A percentile compares a stretch with the other conserved stretches of the same genome.
Evolutionary conservation across 306 rosid genomes (phyloP).

Genomic region (Urtica urens): DNA sequence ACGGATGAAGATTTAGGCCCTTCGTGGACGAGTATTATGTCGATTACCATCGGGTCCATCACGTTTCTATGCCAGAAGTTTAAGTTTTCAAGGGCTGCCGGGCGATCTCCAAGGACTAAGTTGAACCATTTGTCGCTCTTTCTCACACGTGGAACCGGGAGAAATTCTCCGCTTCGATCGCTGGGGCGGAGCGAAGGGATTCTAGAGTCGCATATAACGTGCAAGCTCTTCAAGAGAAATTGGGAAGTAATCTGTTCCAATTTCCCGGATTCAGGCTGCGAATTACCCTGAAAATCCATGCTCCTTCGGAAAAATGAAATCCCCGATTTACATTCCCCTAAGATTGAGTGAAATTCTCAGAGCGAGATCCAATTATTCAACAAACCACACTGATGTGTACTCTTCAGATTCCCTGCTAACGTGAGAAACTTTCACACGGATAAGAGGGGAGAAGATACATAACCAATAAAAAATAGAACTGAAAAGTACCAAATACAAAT

Average conservation of each 20-base stretch:
- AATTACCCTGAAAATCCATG: slow-evolving; percentile 63
- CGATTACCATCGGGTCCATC: slow-evolving; percentile 78
- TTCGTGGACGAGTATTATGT: slow-evolving; percentile 60
- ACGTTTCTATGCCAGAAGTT: slow-evolving; percentile 64
- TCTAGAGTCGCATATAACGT: slow-evolving; percentile 62
- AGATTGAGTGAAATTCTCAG: too few relatives aligned
- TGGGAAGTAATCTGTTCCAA: slow-evolving; percentile 72
- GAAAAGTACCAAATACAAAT: too few relatives aligned
- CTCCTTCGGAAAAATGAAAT: slow-evolving; percentile 17
- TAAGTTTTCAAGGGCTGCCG: slow-evolving; percentile 57
- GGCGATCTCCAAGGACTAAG: slow-evolving; percentile 62
- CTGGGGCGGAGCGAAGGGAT: slow-evolving; percentile 46
- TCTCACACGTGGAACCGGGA: slow-evolving; percentile 31
- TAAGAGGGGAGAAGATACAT: too few relatives aligned
- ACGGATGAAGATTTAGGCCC: slow-evolving; percentile 32
- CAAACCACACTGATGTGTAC: background rate
- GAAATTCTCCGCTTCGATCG: slow-evolving; percentile 50
- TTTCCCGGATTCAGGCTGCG: slow-evolving; percentile 57
- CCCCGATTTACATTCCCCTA: slow-evolving; percentile 19
- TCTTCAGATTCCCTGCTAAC: background rate
- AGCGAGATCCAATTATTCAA: background rate
- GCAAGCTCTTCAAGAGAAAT: slow-evolving; percentile 65
- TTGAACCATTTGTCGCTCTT: slow-evolving; percentile 85
- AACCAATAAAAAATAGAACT: too few relatives aligned
- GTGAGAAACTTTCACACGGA: background rate